Base-by-base conservation (phyloP, 2,329 filamentous ascomycete species). In the Sordariomycetes sp. region DNA sequence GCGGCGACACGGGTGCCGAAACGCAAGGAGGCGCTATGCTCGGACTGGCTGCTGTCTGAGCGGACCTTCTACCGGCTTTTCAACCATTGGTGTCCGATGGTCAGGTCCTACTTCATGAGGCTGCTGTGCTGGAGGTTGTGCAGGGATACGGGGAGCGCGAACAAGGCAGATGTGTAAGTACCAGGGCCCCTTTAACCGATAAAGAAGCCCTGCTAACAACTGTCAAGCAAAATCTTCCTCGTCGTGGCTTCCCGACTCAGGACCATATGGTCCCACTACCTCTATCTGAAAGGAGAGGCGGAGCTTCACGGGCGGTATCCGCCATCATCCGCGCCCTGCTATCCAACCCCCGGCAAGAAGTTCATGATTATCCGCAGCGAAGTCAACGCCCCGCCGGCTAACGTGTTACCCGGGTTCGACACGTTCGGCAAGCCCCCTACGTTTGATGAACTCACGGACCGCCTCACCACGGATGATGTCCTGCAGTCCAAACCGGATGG, bases 31-130 rank as follows among this genome's bases (percentile, higher is more conserved):
- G 73, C 78, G 15, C 67, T 95, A 20, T 95, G 89, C 66, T 64
- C 87, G 32, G 81, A 84, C 24, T 91, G 94, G 75, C 72, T 96
- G 45, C 73, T 96, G 13, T 79, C 84, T 7, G 84, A 87, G 57
- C 77, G 84, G 28, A 80, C 86, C 2, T 96, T 96, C 67, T 83
- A 88, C 65, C 82, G 81, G 60, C 84, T 90, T 60, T 96, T 96
- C 72, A 92, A 87, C 65, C 90, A 96, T 65, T 96, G 91, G 90
- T 95, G 89, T 65, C 90, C 91, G 0, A 95, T 96, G 91, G 89
- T 96, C 24, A 82, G 91, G 60, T 87, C 90, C 15, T 96, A 96
- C 69, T 96, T 86, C 67, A 94, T 95, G 80, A 88, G 91, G 53
- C 73, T 96, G 54, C 71, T 96, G 24, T 95, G 90, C 70, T 96